Base-by-base conservation (phyloP, 768 basidiomycete genomes). In the Rhodosporidiobolus sp. region DNA sequence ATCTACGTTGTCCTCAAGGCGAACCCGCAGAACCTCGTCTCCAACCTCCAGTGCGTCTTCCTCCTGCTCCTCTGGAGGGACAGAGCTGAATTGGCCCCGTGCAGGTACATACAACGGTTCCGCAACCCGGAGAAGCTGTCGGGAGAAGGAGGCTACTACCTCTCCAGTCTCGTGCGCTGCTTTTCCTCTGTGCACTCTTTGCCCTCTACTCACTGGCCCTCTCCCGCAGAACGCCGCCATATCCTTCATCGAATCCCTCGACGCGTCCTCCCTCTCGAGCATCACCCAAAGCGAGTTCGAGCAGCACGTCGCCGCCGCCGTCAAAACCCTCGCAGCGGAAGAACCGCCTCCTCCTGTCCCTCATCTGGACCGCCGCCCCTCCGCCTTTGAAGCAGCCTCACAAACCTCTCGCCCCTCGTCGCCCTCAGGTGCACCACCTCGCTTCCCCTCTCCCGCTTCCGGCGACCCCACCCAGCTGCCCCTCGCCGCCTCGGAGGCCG, bases 241-340 rank as follows among this genome's bases (percentile, higher is more conserved):
- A 48, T 91, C 92, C 1, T 99, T 97, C 80, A 94, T 99, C 73
- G 96, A 99, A 82, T 91, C 93, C 0, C 94, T 99, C 92, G 96
- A 98, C 80, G 91, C 94, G 69, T 89, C 92, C 0, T 90, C 91
- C 14, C 83, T 99, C 54, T 95, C 93, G n/a, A 89, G 91, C 77
- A 97, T 98, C 72, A 87, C 90, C 1, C 90, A 93, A 80, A 89
- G 90, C 55, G 92, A 97, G 73, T 99, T 99, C 70, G 96, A 98
- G 79, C 84, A 82, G 89, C 89, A 78, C 57, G 78, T 78, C 43
- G 76, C 74, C 4, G 49, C 22, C 1, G 78, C 78, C 4, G 76
- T 79, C 63, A 63, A 52, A 49, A 59, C 48, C 24, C 63, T 76
- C 34, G 65, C 68, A 1, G 45, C 62, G 17, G 69, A 70, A 59